Base-by-base conservation (phyloP, 2,329 filamentous ascomycete genomes). In the Cytospora piceicola region DNA sequence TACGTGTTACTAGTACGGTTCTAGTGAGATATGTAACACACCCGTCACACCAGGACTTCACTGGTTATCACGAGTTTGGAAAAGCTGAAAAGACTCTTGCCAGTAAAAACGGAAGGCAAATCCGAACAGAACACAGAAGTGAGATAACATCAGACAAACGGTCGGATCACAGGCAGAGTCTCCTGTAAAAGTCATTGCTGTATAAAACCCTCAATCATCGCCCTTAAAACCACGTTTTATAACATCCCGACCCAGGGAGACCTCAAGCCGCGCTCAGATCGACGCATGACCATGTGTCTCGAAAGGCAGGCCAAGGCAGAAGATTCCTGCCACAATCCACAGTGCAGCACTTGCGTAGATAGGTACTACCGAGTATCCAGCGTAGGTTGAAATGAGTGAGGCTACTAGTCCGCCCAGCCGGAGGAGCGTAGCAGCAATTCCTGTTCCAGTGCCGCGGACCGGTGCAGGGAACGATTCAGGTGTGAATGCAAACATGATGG, bases 391-490 rank as follows among this genome's bases (percentile, higher is more conserved):
- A 17, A 81, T 76, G 22, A 82, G 68, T 27, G 77, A 78, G 1
- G 80, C 80, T 1, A 73, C 73, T 2, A 82, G 71, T 1, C 80
- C 79, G 61, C 76, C 76, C 8, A 77, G 51, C 1, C 77, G 75
- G 15, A 78, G 72, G 11, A 78, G 68, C 1, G 77, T 78, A 0
- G 80, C 79, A 0, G 79, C 78, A 5, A 78, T 72, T 1, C 83
- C 83, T 1, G 81, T 82, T 7, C 82, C 85, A 0, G 84, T 85
- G 3, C 84, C 85, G 0, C 85, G 77, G 54, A 83, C 78, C 0
- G 84, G 82, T 2, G 81, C 83, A 0, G 84, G 84, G 73, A 88
- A 87, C 0, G 83, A 83, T 69, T 88, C 84, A 0, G 85, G 85
- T 0, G 85, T 87, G 73, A 79, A 82, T 0, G 78, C 80, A 61